Conservation (phyloP, 2,329 filamentous ascomycete genomes). For the Elsinoe ampelina region DNA sequence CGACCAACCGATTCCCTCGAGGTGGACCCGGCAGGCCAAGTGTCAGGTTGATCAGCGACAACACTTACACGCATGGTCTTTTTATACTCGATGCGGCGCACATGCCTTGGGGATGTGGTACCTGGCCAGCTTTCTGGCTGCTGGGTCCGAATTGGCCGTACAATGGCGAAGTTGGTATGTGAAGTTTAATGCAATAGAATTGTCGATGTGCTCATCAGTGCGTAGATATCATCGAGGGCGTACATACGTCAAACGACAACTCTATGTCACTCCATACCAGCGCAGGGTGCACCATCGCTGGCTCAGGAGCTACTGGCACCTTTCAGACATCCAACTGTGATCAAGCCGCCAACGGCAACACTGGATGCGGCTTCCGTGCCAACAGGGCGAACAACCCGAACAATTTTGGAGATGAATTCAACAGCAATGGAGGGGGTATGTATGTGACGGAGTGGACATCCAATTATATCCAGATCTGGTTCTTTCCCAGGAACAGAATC, state of each 20-base stretch:
- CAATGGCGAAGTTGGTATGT: slow-evolving; percentile 27
- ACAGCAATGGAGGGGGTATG: slow-evolving; percentile 26
- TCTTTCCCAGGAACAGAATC: slow-evolving; percentile 26
- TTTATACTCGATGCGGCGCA: slow-evolving; percentile 32
- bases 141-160: slow-evolving; percentile 38
- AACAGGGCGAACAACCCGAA: slow-evolving; percentile 20
- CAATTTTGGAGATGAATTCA: slow-evolving; percentile 27
- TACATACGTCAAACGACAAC: slow-evolving; percentile 21
- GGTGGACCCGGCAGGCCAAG: slow-evolving; percentile 26
- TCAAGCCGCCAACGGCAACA: slow-evolving; percentile 19
- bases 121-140: slow-evolving; percentile 36
- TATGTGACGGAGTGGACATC: slow-evolving; percentile 30
- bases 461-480: slow-evolving; percentile 28
- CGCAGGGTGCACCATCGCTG: slow-evolving; percentile 24
- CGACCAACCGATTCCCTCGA: slow-evolving; percentile 34
- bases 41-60: slow-evolving; percentile 29
- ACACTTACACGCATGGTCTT: slow-evolving; percentile 30
- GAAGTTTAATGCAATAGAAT: not conserved
- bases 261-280: slow-evolving; percentile 26
- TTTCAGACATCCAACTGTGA: slow-evolving; percentile 25
- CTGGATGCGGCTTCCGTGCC: slow-evolving; percentile 25
- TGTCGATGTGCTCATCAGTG: not conserved
- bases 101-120: slow-evolving; percentile 31
- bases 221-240: slow-evolving; percentile 30
- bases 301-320: slow-evolving; percentile 20